These are phyloP conservation scores for Blastosporella zonata DNA, from an alignment of 1,284 basidiomycete genomes.

Conservation along the genomic window DNA sequence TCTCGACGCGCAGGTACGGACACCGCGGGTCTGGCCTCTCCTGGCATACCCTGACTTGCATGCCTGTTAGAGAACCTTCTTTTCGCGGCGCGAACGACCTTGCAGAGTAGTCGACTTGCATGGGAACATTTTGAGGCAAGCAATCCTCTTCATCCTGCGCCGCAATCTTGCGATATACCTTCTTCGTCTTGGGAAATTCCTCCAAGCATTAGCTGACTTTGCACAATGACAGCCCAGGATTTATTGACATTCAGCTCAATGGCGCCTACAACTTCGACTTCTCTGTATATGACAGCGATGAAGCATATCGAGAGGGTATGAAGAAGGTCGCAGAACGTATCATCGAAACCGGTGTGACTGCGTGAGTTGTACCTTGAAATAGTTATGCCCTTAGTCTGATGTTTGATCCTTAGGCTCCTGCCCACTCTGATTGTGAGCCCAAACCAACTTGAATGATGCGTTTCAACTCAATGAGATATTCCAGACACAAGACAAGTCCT, in stretches of 20 bases:
- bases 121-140: slow-evolving; percentile 71
- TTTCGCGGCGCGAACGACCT: slow-evolving; percentile 57
- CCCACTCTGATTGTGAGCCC: slow-evolving; percentile 74
- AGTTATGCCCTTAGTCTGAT: slow-evolving; percentile 1
- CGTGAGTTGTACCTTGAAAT: slow-evolving; percentile 45
- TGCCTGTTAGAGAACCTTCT: slow-evolving; percentile 59
- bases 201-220: background rate
- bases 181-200: background rate
- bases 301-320: slow-evolving; percentile 66
- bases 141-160: slow-evolving; percentile 3
- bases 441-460: background rate
- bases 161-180: background rate
- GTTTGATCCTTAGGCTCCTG: slow-evolving; percentile 45
- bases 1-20: slow-evolving; percentile 65
- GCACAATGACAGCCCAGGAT: slow-evolving; percentile 55
- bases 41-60: background rate
- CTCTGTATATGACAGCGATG: slow-evolving; percentile 74
- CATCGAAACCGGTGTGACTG: slow-evolving; percentile 85
- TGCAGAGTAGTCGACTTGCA: slow-evolving; percentile 59
- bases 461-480: background rate
- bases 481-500: slow-evolving; percentile 71
- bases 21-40: background rate
- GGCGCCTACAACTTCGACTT: slow-evolving; percentile 92
- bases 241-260: slow-evolving; percentile 81
- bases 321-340: slow-evolving; percentile 72